Base-by-base conservation (phyloP, 2,329 filamentous ascomycete species). In the Mycocentrospora acerina region DNA sequence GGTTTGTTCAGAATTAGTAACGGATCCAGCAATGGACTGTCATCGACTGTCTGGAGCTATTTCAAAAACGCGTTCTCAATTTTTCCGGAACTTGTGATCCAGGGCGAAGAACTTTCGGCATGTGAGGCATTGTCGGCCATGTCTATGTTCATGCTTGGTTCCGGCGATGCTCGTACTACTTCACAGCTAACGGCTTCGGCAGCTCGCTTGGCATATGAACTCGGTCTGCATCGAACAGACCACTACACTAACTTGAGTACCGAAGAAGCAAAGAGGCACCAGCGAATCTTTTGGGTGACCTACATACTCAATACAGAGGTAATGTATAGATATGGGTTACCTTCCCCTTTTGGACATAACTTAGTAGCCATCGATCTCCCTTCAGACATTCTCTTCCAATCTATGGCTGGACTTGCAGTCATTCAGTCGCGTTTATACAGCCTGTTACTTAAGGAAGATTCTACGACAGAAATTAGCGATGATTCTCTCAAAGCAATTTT, bases 21-120 rank as follows among this genome's bases (percentile, higher is more conserved):
- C 12, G 31, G 25, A 9, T 22, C 30, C 9, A n/a, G 34, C 24
- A 16, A 11, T 14, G 24, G n/a, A 13, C 9, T 40, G 19, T 34
- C 37, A 3, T 13, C 31, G n/a, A 26, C 24, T 4, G 31, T 26
- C 3, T 40, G 37, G 37, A 22, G 24, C 4, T 40, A 24, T 13
- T 40, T 40, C 31, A 34, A 40, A 15, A 40, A 40, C 16, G 37
- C 37, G 1, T 40, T 40, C 26, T 24, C 37, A 7, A 30, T 33
- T 16, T 40, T 28, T 22, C 7, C 37, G 18, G 37, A 40, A 10
- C 30, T 40, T n/a, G 13, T 18, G 4, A 34, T 33, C 16, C 30
- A 34, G 13, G 17, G 18, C 12, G 12, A 24, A 2, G 26, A 34
- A 7, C n/a, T 35, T 12, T 29, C 30, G 6, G 14, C 31, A 19